Percentiles rank a stretch among this genome's conserved stretches.
Evolutionary conservation across 768 basidiomycete species (phyloP).

Genomic region (Macrolepiota albuminosa): DNA sequence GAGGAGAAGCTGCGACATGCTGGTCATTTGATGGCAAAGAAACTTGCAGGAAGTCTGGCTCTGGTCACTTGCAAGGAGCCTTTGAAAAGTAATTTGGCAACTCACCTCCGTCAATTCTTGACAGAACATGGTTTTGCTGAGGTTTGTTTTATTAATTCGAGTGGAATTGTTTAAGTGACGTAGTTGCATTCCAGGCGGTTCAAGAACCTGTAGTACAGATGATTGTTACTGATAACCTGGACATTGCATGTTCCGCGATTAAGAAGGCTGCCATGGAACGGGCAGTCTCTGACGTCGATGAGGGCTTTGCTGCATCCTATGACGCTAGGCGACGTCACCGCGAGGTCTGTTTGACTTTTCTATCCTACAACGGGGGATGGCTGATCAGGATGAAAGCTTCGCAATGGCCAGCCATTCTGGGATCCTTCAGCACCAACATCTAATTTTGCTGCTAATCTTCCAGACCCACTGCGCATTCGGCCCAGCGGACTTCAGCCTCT

Average conservation of each 20-base stretch:
- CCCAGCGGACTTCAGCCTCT: conserved; percentile 73
- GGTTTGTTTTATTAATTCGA: conserved; percentile 29
- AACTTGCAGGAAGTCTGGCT: conserved; percentile 92
- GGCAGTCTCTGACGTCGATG: conserved; percentile 89
- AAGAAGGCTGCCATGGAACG: conserved; percentile 98
- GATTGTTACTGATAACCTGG: conserved; percentile 88
- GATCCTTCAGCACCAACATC: conserved; percentile 72
- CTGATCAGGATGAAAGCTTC: conserved; percentile 38
- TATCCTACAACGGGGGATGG: not conserved
- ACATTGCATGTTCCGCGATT: conserved; percentile 89
- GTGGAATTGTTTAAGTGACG: not conserved
- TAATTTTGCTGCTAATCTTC: conserved; percentile 67
- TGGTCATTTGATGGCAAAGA: conserved; percentile 94
- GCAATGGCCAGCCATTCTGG: conserved; percentile 80
- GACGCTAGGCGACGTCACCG: conserved; percentile 82
- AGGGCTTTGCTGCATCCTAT: conserved; percentile 78
- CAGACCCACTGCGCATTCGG: conserved; percentile 86
- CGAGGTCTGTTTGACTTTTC: conserved; percentile 47
- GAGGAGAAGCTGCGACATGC: conserved; percentile 90
- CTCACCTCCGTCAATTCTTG: conserved; percentile 80
- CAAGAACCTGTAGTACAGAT: conserved; percentile 75
- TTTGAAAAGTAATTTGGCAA: conserved; percentile 84
- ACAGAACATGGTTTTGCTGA: conserved; percentile 88
- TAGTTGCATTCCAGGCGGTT: conserved; percentile 37
- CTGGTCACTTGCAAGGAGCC: conserved; percentile 99